phyloP scores from a whole-genome alignment of 768 basidiomycete genomes.

The Naganishia onofrii region DNA sequence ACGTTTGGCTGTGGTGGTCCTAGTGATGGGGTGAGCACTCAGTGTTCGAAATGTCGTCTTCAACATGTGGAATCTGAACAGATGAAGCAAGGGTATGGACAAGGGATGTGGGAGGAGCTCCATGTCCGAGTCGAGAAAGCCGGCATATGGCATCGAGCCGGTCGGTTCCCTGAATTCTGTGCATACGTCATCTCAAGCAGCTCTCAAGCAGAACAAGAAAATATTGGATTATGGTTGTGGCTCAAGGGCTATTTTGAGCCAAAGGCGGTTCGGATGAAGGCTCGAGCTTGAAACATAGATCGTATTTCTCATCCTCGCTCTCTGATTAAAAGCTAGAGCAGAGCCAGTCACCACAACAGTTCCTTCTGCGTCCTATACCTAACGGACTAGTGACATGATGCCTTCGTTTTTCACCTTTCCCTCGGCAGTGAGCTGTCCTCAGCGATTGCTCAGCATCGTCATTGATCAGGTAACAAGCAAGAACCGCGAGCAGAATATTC shows the following conservation, averaged over 20 bases:
- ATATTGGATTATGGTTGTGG: not conserved
- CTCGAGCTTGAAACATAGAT: not conserved
- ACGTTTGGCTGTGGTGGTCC: constrained; percentile 1
- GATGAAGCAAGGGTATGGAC: not conserved
- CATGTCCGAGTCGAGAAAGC: not conserved
- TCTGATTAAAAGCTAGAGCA: too few relatives aligned
- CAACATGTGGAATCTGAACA: not conserved
- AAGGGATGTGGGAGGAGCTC: not conserved
- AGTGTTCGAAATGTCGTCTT: not conserved
- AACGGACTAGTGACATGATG: too few relatives aligned
- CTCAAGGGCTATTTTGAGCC: not conserved
- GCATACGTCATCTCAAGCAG: not conserved
- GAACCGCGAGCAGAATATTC: too few relatives aligned
- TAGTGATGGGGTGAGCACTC: not conserved
- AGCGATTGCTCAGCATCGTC: too few relatives aligned
- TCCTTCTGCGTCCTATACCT: too few relatives aligned
- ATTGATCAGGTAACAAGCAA: too few relatives aligned
- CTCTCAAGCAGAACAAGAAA: not conserved
- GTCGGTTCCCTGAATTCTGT: not conserved
- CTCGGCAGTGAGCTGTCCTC: too few relatives aligned
- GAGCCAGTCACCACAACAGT: too few relatives aligned
- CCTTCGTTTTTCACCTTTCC: too few relatives aligned
- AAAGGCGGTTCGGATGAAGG: not conserved
- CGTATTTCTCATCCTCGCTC: too few relatives aligned
- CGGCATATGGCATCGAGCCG: not conserved